phyloP scores from a whole-genome alignment of 169 alveolate genomes.

The Babesia gibsoni region DNA sequence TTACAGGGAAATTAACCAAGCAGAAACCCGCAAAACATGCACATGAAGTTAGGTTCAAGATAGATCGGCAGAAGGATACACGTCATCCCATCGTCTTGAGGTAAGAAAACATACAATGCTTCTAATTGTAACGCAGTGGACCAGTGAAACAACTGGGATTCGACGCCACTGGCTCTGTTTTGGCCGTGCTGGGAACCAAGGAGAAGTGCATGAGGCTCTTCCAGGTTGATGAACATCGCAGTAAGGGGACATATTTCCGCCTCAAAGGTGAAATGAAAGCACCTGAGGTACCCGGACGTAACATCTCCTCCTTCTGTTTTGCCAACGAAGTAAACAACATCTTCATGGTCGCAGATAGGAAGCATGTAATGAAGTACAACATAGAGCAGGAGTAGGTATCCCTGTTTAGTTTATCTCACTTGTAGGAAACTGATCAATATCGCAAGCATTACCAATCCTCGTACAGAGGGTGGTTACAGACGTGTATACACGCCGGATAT shows the following conservation, averaged over 20 bases:
- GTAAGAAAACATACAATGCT: neutral
- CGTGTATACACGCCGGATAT: conserved; percentile 9
- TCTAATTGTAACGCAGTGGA: conserved; percentile 1
- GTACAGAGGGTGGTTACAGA: conserved; percentile 30
- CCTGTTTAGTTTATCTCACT: neutral
- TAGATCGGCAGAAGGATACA: conserved; percentile 17
- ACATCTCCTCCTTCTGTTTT: conserved; percentile 28
- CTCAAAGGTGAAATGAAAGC: conserved; percentile 2
- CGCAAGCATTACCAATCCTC: conserved; percentile 25
- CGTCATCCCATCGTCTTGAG: conserved; percentile 10
- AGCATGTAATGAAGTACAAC: conserved; percentile 40
- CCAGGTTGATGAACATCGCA: conserved; percentile 16
- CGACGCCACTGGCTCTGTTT: conserved; percentile 8
- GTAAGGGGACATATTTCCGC: conserved; percentile 16
- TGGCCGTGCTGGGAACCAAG: conserved; percentile 37
- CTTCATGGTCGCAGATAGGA: conserved; percentile 12
- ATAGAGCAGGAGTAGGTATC: conserved; percentile 6
- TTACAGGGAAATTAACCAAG: conserved; percentile 45
- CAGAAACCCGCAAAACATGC: conserved; percentile 36
- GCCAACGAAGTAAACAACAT: conserved; percentile 19
- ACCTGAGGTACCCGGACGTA: neutral
- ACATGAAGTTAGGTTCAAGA: conserved; percentile 37
- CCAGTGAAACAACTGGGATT: conserved; percentile 19
- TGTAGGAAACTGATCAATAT: conserved; percentile 10
- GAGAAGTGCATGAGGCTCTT: conserved; percentile 27